phyloP scores from a whole-genome alignment of 2,329 filamentous ascomycete genomes.

The Gremmenia infestans region DNA sequence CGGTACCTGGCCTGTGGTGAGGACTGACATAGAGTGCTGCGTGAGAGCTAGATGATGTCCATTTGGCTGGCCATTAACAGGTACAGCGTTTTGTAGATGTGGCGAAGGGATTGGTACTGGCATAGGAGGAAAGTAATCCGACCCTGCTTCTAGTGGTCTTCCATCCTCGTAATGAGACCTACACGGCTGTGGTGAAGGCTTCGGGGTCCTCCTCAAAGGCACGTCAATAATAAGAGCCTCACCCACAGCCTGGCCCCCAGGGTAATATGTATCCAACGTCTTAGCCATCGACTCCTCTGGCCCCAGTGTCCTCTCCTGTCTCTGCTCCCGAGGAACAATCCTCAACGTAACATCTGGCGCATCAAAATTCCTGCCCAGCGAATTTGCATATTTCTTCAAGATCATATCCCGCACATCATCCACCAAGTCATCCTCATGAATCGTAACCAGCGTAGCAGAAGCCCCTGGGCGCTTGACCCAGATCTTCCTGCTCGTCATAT shows the following conservation, averaged over 20 bases:
- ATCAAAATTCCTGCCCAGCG: constrained; percentile 82
- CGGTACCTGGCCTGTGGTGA: constrained; percentile 76
- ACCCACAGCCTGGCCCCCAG: constrained; percentile 79
- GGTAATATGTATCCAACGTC: constrained; percentile 76
- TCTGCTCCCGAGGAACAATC: constrained; percentile 65
- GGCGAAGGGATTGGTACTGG: constrained; percentile 35
- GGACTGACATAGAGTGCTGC: constrained; percentile 69
- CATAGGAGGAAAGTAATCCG: constrained; percentile 81
- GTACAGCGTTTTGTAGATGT: constrained; percentile 27
- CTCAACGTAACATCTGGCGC: constrained; percentile 81
- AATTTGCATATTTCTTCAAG: constrained; percentile 89
- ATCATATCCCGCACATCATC: constrained; percentile 94
- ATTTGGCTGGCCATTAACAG: constrained; percentile 23
- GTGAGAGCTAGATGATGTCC: constrained; percentile 27
- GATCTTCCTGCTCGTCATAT: constrained; percentile 71
- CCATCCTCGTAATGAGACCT: constrained; percentile 54
- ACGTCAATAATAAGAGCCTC: constrained; percentile 92
- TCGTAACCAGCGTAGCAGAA: constrained; percentile 81
- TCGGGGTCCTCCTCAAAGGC: constrained; percentile 69
- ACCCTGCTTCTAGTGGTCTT: constrained; percentile 61
- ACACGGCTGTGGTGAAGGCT: constrained; percentile 64
- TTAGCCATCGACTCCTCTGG: constrained; percentile 81
- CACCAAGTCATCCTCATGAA: constrained; percentile 83
- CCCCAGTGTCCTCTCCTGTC: constrained; percentile 64
- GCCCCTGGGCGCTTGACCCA: constrained; percentile 88